Evolutionary conservation across 2,329 filamentous ascomycete genomes (phyloP).

Genomic region (Fusarium tjaetaba): DNA sequence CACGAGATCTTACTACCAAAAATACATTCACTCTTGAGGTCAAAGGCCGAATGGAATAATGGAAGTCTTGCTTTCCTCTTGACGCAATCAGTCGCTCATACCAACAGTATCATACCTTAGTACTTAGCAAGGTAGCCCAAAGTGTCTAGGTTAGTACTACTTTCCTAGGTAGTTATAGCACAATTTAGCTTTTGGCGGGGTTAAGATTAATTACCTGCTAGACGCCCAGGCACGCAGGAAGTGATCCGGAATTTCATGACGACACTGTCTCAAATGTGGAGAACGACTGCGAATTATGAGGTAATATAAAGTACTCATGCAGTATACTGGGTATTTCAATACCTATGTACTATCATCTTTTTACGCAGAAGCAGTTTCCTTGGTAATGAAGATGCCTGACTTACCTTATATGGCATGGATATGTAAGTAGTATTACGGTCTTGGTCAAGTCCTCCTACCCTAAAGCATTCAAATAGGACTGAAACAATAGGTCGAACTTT

Average conservation of each 20-base stretch:
- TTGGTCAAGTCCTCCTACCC: neutral
- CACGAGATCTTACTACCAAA: neutral
- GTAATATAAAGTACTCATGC: neutral
- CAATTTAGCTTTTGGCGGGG: conserved; percentile 27
- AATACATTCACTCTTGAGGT: neutral
- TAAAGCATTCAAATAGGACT: neutral
- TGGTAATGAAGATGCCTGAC: neutral
- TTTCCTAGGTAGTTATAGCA: neutral
- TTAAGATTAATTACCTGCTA: conserved; percentile 1
- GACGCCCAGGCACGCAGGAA: neutral
- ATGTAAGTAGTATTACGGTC: neutral
- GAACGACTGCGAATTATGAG: conserved; percentile 10
- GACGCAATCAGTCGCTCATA: conserved; percentile 5
- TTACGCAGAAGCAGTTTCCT: neutral
- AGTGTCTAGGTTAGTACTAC: no score
- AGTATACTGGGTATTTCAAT: neutral
- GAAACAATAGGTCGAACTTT: neutral
- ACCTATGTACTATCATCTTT: neutral
- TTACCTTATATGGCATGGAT: neutral
- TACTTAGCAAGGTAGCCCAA: neutral
- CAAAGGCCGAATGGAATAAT: neutral
- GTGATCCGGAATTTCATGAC: conserved; percentile 16
- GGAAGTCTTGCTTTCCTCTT: neutral
- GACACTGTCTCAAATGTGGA: conserved; percentile 13
- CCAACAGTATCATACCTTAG: neutral